Percentiles rank a stretch among this genome's conserved stretches.
These are phyloP conservation scores for Podila epigama DNA, from an alignment of 192 early-diverging fungal species.

Conservation along the genomic window DNA sequence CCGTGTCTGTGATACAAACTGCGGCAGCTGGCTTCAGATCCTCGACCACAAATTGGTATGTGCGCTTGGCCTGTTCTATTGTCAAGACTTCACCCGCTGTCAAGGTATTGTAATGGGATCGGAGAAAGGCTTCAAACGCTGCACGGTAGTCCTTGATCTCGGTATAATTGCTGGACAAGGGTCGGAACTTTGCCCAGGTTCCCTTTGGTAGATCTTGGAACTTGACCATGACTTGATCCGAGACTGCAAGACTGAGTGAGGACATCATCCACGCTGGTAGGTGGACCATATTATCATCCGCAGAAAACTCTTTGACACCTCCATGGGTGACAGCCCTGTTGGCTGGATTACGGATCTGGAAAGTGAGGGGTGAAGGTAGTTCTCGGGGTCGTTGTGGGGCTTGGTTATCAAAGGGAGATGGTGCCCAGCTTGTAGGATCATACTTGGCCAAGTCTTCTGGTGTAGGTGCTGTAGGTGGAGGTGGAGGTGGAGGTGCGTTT, in stretches of 20 bases:
- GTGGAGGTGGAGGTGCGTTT: constrained; percentile 10
- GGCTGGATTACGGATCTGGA: constrained; percentile 61
- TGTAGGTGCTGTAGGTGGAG: too few species aligned
- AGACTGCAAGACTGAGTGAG: constrained; percentile 47
- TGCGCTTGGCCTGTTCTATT: constrained; percentile 58
- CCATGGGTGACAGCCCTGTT: constrained; percentile 55
- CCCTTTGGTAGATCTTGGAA: constrained; percentile 71
- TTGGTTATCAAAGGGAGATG: background rate
- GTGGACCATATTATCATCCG: constrained; percentile 55
- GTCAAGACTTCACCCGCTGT: constrained; percentile 69
- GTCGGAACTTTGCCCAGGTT: constrained; percentile 67
- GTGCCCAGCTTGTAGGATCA: constrained; percentile 31
- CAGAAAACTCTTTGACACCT: constrained; percentile 80
- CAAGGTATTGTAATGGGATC: constrained; percentile 71
- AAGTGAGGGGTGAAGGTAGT: constrained; percentile 68
- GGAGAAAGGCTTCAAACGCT: constrained; percentile 71
- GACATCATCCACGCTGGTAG: constrained; percentile 65
- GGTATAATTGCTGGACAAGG: constrained; percentile 58
- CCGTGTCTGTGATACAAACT: constrained; percentile 78
- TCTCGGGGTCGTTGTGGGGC: background rate
- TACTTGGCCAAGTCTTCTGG: constrained; percentile 9
- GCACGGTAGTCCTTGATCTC: constrained; percentile 68
- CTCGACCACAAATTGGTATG: constrained; percentile 64
- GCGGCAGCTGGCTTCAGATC: constrained; percentile 72
- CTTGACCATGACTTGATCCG: constrained; percentile 59